Base-by-base conservation (phyloP, 129 eudicot genomes). In the Chrysanthemum makinoi region DNA sequence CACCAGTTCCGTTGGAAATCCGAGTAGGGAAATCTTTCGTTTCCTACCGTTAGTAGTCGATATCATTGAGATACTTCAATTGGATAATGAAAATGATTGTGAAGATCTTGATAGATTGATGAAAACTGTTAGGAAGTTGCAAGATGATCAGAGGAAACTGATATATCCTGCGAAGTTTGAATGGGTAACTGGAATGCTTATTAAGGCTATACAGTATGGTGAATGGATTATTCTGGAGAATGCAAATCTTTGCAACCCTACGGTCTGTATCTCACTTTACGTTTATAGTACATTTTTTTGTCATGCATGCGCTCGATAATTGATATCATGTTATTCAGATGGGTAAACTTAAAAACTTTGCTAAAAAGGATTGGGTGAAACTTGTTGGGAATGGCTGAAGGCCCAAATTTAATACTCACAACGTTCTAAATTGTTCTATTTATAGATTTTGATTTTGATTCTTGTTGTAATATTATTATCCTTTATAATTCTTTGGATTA, bases 241-340 rank as follows among this genome's bases (percentile, higher is more conserved):
- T 81, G 99, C 99, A 0, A 95, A 95, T 72, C 96, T 95, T 62
- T 95, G 99, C 89, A 95, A 90, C 80, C 97, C 99, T 46, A 95
- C 99, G 91, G 99, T 94, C 20, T 35, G 96, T 83, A 58, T 62
- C 69, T 35, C 65, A 2, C 72, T 1, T 35, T 13, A 20, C 52
- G 6, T 2, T 53, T 64, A 51, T n/a, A 10, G 10, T 49, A 19
- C 50, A 19, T 14, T 63, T 71, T 74, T 15, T 53, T 10, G 30
- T 43, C 44, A 18, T 10, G 1, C 15, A 17, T 15, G 16, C 56
- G 22, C 8, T 28, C n/a, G 48, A 24, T 59, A 59, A 4, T 62
- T 62, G 24, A 15, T 62, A 62, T 62, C 11, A 35, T 5, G 43
- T 35, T 35, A 35, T 35, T 68, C n/a, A 26, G 52, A 54, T 6